phyloP scores from a whole-genome alignment of 495 filamentous ascomycete species.

The Penicillium diatomitis region DNA sequence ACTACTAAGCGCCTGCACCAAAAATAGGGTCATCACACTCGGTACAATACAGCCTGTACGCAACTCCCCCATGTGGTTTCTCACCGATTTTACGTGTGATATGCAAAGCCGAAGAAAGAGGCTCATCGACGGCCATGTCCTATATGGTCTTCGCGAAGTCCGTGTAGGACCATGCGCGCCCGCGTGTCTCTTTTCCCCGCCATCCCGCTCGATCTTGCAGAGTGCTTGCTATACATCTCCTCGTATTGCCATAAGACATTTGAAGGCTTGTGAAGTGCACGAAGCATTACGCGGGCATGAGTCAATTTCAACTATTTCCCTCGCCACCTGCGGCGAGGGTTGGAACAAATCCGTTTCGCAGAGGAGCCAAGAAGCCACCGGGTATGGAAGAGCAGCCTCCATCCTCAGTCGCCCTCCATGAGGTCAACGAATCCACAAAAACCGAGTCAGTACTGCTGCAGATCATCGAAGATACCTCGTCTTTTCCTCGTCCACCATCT shows the following conservation, averaged over 20 bases:
- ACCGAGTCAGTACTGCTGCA: conserved; percentile 32
- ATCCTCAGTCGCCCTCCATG: conserved; percentile 28
- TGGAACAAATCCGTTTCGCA: conserved; percentile 31
- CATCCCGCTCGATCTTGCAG: too few relatives aligned
- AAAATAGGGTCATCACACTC: conserved; percentile 19
- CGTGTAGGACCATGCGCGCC: background rate
- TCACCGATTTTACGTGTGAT: background rate
- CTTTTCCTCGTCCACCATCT: conserved; percentile 18
- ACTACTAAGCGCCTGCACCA: conserved; percentile 15
- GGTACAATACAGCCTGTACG: conserved; percentile 1
- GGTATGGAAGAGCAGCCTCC: conserved; percentile 17
- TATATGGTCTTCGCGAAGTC: conserved; percentile 19
- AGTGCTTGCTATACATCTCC: too few relatives aligned
- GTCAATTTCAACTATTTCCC: conserved; percentile 48
- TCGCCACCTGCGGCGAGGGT: conserved; percentile 32
- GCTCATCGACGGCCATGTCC: conserved; percentile 1
- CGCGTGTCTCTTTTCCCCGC: too few relatives aligned
- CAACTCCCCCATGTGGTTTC: conserved; percentile 2
- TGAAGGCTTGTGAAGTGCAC: background rate
- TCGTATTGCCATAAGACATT: too few relatives aligned
- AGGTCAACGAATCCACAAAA: conserved; percentile 22
- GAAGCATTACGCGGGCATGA: conserved; percentile 18
- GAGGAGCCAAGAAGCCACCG: conserved; percentile 20
- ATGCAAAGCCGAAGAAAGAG: background rate
- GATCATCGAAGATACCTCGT: conserved; percentile 32